Evolutionary conservation across 1,284 basidiomycete genomes (phyloP).

Genomic region (Cryptococcus amylolentus): DNA sequence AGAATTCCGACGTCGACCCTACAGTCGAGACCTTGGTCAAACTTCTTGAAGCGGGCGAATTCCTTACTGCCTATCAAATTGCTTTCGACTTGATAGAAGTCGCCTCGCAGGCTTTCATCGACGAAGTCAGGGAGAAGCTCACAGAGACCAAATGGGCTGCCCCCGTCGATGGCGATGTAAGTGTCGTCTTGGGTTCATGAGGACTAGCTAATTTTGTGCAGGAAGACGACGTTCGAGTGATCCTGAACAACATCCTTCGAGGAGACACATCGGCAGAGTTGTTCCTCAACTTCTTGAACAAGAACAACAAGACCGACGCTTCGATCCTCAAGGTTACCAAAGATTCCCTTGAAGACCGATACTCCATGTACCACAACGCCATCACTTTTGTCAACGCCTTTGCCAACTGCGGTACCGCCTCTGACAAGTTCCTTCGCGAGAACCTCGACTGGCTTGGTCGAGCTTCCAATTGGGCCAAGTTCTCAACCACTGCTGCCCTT

Average conservation of each 20-base stretch:
- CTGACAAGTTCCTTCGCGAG: slow-evolving; percentile 84
- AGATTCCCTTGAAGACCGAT: slow-evolving; percentile 86
- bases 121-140: slow-evolving; percentile 55
- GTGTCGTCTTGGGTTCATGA: neutral
- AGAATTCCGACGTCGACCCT: slow-evolving; percentile 70
- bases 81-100: slow-evolving; percentile 91
- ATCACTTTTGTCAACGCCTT: slow-evolving; percentile 93
- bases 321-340: slow-evolving; percentile 88
- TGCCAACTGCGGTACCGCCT: slow-evolving; percentile 91
- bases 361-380: slow-evolving; percentile 93
- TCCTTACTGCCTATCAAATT: slow-evolving; percentile 82
- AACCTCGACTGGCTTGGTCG: slow-evolving; percentile 92
- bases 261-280: slow-evolving; percentile 86
- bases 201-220: slow-evolving; percentile 6
- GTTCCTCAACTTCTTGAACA: slow-evolving; percentile 88
- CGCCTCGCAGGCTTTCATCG: slow-evolving; percentile 85
- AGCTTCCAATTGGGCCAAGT: slow-evolving; percentile 96
- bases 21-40: slow-evolving; percentile 37
- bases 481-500: slow-evolving; percentile 88
- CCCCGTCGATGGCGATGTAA: slow-evolving; percentile 20
- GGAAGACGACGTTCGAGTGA: slow-evolving; percentile 14
- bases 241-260: slow-evolving; percentile 69
- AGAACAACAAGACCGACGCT: slow-evolving; percentile 87
- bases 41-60: slow-evolving; percentile 47
- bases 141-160: slow-evolving; percentile 30